A percentile compares a stretch with the other conserved stretches of the same genome.
These are phyloP conservation scores for Athelia psychrophila DNA, from an alignment of 1,284 basidiomycete genomes.

Conservation along the genomic window DNA sequence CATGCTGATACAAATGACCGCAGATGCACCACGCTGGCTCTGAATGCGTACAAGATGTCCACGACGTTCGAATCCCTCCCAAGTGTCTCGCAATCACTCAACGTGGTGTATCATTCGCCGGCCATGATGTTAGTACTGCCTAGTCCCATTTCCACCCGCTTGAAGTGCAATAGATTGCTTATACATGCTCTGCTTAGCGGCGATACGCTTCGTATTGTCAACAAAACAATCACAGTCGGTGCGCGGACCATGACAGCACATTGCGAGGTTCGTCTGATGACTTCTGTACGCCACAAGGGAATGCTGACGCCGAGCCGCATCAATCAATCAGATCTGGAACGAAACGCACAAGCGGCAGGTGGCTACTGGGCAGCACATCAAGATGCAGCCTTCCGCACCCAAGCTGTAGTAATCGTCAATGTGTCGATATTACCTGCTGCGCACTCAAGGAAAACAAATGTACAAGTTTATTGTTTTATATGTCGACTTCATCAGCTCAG, in stretches of 20 bases:
- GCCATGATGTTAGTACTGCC: constrained; percentile 28
- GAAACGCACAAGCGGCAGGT: too few relatives aligned
- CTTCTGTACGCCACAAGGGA: neutral
- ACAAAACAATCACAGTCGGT: constrained; percentile 43
- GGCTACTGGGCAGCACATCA: too few relatives aligned
- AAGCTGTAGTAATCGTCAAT: too few relatives aligned
- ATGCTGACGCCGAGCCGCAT: too few relatives aligned
- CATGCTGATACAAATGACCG: neutral
- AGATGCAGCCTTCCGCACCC: too few relatives aligned
- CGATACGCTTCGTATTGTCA: constrained; percentile 44
- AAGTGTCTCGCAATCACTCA: constrained; percentile 35
- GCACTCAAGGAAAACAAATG: too few relatives aligned
- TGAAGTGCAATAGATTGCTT: neutral
- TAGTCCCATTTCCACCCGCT: neutral
- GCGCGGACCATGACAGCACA: constrained; percentile 37
- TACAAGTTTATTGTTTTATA: too few relatives aligned
- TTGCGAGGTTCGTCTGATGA: constrained; percentile 39
- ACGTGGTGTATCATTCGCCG: constrained; percentile 37
- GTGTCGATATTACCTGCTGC: too few relatives aligned
- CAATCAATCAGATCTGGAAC: too few relatives aligned
- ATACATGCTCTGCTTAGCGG: constrained; percentile 31
- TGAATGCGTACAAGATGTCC: constrained; percentile 1
- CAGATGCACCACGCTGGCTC: constrained; percentile 12
- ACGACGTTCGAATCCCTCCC: neutral
- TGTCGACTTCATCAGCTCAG: too few relatives aligned